Evolutionary conservation across 495 filamentous ascomycete species (phyloP).

Genomic region (Zalerion maritima): DNA sequence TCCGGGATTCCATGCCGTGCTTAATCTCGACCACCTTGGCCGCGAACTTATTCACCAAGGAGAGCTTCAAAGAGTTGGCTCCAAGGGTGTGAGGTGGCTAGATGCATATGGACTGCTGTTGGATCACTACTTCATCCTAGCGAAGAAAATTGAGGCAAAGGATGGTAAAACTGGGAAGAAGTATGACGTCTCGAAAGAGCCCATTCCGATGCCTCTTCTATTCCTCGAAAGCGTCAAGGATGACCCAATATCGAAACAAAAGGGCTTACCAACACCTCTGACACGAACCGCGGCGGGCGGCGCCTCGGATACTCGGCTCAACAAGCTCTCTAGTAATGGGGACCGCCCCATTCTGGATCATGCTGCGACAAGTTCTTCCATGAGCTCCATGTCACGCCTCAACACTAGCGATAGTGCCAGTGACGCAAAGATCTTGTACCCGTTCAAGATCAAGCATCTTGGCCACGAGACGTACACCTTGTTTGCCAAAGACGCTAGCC

Average conservation of each 20-base stretch:
- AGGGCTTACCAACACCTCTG: slow-evolving; percentile 59
- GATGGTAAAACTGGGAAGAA: slow-evolving; percentile 65
- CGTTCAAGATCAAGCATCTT: slow-evolving; percentile 95
- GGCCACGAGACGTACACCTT: slow-evolving; percentile 80
- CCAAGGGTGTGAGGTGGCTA: slow-evolving; percentile 74
- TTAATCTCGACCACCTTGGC: slow-evolving; percentile 85
- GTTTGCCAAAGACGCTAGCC: slow-evolving; percentile 59
- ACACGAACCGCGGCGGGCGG: slow-evolving; percentile 31
- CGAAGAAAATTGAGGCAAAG: slow-evolving; percentile 57
- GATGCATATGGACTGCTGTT: slow-evolving; percentile 89
- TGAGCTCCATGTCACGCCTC: slow-evolving; percentile 30
- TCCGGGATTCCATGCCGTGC: slow-evolving; percentile 74
- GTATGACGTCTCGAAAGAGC: slow-evolving; percentile 92
- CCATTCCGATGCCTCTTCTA: slow-evolving; percentile 93
- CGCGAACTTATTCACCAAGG: slow-evolving; percentile 79
- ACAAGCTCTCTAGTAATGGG: slow-evolving; percentile 32
- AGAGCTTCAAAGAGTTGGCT: slow-evolving; percentile 77
- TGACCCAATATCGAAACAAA: slow-evolving; percentile 75
- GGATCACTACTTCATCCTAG: slow-evolving; percentile 89
- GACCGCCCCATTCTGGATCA: slow-evolving; percentile 49
- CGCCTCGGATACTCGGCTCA: slow-evolving; percentile 35
- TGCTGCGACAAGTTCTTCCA: slow-evolving; percentile 41
- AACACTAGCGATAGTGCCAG: slow-evolving; percentile 28
- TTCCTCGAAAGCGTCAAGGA: slow-evolving; percentile 84
- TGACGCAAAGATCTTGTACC: slow-evolving; percentile 76